Evolutionary conservation across 495 filamentous ascomycete genomes (phyloP), one percentile per base, ranked within the genome.

Genomic region (Staphylotrichum longicolle): DNA sequence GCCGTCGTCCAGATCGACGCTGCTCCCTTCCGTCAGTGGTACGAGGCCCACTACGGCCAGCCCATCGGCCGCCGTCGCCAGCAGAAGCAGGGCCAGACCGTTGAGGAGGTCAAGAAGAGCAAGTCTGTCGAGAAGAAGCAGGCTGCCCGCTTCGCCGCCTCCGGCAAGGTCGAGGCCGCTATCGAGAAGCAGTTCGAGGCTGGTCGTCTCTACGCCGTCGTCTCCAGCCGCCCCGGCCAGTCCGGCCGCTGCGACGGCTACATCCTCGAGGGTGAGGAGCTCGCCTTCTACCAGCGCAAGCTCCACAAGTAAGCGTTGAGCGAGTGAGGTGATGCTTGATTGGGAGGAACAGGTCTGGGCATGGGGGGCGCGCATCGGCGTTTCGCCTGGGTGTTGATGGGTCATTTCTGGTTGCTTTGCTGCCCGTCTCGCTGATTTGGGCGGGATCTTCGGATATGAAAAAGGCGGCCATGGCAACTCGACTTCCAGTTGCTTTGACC

Each of bases 151-250:
- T 88, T 86, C 74, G 81, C 85, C 70, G 85, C 84, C 57, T 70
- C 79, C 64, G 92, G 93, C 82, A 99, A 99, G 88, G 91, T 97
- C 67, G 94, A 99, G 80, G 65, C 76, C 64, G 84, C 90, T 65
- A 77, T 99, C 65, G 95, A 98, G 88, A 90, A 89, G 80, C 94
- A 99, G 80, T 98, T 99, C 82, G 94, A 96, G 85, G 93, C 93
- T 63, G 91, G 93, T 81, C 93, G 95, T 82, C 80, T 99, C 63
- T 96, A 86, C 80, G 94, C 94, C 66, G 88, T 96, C 67, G 81
- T 99, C 67, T 83, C 93, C 59, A 92, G 88, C 71, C 85, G 94
- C 73, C 94, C 94, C 57, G 94, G 94, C 69, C 94, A 99, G 90
- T 91, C 89, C 76, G 94, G 94, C 69, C 92, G 94, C 77, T 82